These are phyloP conservation scores for Carex parvula DNA, from an alignment of 176 grass and related monocot genomes.

Conservation along the genomic window DNA sequence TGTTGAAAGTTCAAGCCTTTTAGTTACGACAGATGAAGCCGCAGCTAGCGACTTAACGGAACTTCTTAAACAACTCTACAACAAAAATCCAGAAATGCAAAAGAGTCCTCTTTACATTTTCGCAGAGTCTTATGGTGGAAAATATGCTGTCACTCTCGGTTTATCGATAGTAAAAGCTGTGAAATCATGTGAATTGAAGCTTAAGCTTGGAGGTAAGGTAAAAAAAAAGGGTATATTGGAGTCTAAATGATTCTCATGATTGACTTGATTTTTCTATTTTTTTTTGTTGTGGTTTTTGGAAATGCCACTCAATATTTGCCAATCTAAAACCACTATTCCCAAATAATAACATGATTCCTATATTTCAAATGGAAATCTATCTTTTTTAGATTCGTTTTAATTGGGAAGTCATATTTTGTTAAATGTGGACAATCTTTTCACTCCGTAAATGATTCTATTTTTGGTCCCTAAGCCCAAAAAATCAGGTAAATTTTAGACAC, in stretches of 20 bases:
- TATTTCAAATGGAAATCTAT: not conserved
- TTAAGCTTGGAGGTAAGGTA: slow-evolving; percentile 55
- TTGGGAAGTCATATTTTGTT: not conserved
- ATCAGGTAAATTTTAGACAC: not conserved
- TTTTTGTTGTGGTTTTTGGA: not conserved
- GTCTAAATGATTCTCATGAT: not conserved
- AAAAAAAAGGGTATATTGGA: not conserved
- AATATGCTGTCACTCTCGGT: slow-evolving; percentile 61
- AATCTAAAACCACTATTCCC: not conserved
- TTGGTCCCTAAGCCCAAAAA: not conserved
- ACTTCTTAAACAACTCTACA: slow-evolving; percentile 46
- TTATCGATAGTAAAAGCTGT: slow-evolving; percentile 43
- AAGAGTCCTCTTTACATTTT: slow-evolving; percentile 66
- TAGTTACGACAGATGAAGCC: slow-evolving; percentile 57
- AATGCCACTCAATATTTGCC: not conserved
- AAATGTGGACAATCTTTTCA: not conserved
- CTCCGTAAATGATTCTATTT: not conserved
- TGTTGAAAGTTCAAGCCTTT: slow-evolving; percentile 51
- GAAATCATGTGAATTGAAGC: slow-evolving; percentile 42
- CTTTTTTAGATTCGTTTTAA: not conserved
- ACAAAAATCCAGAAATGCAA: slow-evolving; percentile 30
- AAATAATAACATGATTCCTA: not conserved
- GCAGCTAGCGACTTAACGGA: slow-evolving; percentile 43
- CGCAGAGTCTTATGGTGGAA: slow-evolving; percentile 79
- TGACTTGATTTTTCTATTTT: not conserved